These are phyloP conservation scores for Alternaria longipes DNA, from an alignment of 2,329 filamentous ascomycete genomes.

Conservation along the genomic window DNA sequence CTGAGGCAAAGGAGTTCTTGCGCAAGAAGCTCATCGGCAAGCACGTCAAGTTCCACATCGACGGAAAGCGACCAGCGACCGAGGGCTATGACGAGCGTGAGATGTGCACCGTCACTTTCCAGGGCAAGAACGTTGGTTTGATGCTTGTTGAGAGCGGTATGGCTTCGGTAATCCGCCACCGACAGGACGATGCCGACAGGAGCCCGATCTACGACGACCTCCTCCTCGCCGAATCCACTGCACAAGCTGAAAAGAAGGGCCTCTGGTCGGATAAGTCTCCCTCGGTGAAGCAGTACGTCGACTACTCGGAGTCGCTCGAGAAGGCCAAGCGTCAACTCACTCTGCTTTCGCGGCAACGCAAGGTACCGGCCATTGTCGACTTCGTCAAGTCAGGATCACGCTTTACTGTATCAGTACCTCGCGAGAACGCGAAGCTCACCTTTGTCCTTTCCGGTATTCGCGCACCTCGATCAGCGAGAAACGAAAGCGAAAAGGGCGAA, in stretches of 20 bases:
- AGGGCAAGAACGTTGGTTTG: conserved; percentile 87
- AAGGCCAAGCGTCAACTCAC: conserved; percentile 95
- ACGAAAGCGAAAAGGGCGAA: conserved; percentile 81
- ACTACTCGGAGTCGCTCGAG: conserved; percentile 91
- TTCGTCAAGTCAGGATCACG: conserved; percentile 97
- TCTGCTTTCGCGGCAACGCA: conserved; percentile 87
- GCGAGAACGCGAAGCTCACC: conserved; percentile 93
- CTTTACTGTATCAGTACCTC: conserved; percentile 90
- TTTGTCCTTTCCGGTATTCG: conserved; percentile 94
- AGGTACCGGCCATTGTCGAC: conserved; percentile 91
- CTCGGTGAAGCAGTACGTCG: conserved; percentile 81
- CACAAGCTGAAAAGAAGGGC: conserved; percentile 88
- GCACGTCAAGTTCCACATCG: conserved; percentile 86
- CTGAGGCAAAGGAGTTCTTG: conserved; percentile 95
- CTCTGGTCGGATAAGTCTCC: conserved; percentile 94
- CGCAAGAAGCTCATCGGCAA: conserved; percentile 96
- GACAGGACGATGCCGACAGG: conserved; percentile 92
- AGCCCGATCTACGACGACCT: conserved; percentile 94
- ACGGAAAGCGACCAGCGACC: conserved; percentile 87
- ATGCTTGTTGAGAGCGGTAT: conserved; percentile 90
- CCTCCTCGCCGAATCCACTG: conserved; percentile 78
- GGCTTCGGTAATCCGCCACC: conserved; percentile 91
- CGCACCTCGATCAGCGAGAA: conserved; percentile 84
- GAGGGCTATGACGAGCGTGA: conserved; percentile 95
- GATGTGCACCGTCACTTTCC: conserved; percentile 85